A percentile compares a stretch with the other conserved stretches of the same genome.
phyloP scores from a whole-genome alignment of 495 filamentous ascomycete genomes.

The Penicillium cinerascens region DNA sequence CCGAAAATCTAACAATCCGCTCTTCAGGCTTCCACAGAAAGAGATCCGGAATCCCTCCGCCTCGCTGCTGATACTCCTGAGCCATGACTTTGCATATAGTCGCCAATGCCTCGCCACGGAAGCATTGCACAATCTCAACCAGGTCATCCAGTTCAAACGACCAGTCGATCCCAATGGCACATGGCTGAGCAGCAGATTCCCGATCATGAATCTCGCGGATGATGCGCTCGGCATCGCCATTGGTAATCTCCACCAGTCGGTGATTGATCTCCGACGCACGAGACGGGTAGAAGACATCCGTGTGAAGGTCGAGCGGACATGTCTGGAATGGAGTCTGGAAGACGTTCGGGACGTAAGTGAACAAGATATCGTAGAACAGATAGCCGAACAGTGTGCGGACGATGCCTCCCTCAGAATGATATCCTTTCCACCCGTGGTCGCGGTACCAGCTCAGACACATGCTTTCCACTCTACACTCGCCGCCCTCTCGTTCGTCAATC shows the following conservation, averaged over 20 bases:
- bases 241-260: constrained; percentile 77
- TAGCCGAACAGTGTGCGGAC: constrained; percentile 86
- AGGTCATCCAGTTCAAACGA: constrained; percentile 78
- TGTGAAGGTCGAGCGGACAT: constrained; percentile 87
- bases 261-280: constrained; percentile 86
- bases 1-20: constrained; percentile 73
- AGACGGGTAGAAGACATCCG: constrained; percentile 86
- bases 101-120: constrained; percentile 73
- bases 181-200: constrained; percentile 67
- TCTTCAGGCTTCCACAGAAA: constrained; percentile 70
- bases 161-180: constrained; percentile 90
- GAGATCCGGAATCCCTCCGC: constrained; percentile 87
- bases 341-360: constrained; percentile 91
- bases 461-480: constrained; percentile 78
- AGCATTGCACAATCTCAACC: constrained; percentile 74
- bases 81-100: constrained; percentile 88
- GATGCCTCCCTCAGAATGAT: constrained; percentile 88
- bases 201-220: constrained; percentile 62
- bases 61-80: constrained; percentile 85
- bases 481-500: constrained; percentile 69
- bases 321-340: constrained; percentile 95
- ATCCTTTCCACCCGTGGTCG: constrained; percentile 84
- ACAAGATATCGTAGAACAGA: constrained; percentile 90
- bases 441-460: constrained; percentile 92
- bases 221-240: constrained; percentile 66